A percentile compares a stretch with the other conserved stretches of the same genome.
phyloP scores from a whole-genome alignment of 768 basidiomycete genomes.

The Psilocybe azurescens region DNA sequence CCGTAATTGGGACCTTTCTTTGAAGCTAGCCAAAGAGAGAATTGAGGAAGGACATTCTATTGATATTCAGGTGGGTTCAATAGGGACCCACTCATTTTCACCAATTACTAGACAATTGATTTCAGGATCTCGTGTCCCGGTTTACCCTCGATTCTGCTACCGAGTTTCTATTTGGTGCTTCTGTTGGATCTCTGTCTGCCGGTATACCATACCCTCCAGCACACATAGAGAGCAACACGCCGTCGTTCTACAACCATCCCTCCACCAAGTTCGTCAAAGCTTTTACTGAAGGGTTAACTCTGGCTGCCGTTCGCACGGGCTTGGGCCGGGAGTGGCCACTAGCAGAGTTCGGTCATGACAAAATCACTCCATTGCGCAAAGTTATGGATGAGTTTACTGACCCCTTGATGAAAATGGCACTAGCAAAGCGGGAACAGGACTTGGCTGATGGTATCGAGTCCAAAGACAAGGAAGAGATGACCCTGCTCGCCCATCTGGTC shows the following conservation, averaged over 20 bases:
- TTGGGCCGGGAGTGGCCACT: conserved; percentile 7
- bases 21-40: conserved; percentile 48
- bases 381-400: conserved; percentile 15
- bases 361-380: conserved; percentile 5
- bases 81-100: too few relatives aligned
- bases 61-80: conserved; percentile 58
- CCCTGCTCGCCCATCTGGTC: conserved; percentile 14
- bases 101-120: not conserved
- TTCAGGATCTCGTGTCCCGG: conserved; percentile 7
- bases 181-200: conserved; percentile 6
- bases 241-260: conserved; percentile 12
- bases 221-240: not conserved
- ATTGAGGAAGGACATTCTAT: conserved; percentile 52
- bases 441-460: not conserved
- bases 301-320: not conserved
- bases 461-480: conserved; percentile 3
- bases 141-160: conserved; percentile 10
- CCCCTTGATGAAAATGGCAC: conserved; percentile 19
- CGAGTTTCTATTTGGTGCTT: conserved; percentile 5
- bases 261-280: conserved; percentile 19
- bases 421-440: conserved; percentile 6
- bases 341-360: conserved; percentile 21
- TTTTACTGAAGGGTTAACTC: conserved; percentile 9
- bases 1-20: conserved; percentile 51
- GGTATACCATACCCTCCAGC: conserved; percentile 5